phyloP scores from a whole-genome alignment of 2,329 filamentous ascomycete species.

The Macrophomina pseudophaseolina region DNA sequence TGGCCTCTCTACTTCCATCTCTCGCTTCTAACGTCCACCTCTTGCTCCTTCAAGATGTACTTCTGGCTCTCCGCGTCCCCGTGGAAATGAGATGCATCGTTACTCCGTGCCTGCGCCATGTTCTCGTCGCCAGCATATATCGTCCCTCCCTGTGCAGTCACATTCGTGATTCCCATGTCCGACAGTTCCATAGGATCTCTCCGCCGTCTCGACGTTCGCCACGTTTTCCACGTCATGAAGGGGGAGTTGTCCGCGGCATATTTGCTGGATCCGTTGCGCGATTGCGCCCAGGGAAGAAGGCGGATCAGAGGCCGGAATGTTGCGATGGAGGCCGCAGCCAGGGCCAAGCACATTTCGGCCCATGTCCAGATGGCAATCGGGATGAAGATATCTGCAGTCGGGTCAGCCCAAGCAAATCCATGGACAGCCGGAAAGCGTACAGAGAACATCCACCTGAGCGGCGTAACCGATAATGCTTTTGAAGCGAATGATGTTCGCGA shows the following conservation, averaged over 20 bases:
- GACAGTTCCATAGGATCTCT: not conserved
- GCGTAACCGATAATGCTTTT: conserved; percentile 4
- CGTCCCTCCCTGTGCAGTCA: not conserved
- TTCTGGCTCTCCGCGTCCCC: conserved; percentile 7
- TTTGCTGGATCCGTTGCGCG: not conserved
- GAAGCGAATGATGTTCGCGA: conserved; percentile 16
- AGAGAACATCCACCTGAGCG: not conserved
- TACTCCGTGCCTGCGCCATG: not conserved
- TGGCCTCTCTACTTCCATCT: not conserved
- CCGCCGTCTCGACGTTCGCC: not conserved
- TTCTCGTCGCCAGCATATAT: not conserved
- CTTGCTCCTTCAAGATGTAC: conserved; percentile 2
- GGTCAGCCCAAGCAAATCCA: not conserved
- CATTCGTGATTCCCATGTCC: conserved; percentile 1
- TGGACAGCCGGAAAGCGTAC: not conserved
- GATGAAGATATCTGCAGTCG: not conserved
- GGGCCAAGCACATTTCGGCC: not conserved
- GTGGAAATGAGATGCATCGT: not conserved
- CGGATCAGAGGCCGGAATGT: conserved; percentile 15
- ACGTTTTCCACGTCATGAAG: conserved; percentile 1
- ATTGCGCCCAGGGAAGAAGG: not conserved
- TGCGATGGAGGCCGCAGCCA: not conserved
- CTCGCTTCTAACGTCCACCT: not conserved
- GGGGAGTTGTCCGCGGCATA: not conserved
- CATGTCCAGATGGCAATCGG: not conserved